phyloP scores from a whole-genome alignment of 805 yeast species.

The Candida peoriensis region DNA sequence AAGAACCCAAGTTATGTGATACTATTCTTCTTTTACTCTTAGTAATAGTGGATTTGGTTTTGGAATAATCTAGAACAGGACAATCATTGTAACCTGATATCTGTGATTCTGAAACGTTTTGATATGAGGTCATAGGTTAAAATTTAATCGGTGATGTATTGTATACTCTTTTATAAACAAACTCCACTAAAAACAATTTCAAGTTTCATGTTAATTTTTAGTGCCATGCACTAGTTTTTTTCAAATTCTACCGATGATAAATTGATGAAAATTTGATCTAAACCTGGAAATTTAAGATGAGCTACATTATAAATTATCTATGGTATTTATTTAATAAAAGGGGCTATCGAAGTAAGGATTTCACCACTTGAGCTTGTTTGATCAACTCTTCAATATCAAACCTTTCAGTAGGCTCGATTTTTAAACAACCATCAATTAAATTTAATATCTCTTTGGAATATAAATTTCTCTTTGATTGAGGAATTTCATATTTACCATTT shows the following conservation, averaged over 20 bases:
- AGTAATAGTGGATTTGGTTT: neutral
- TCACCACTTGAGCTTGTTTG: no score
- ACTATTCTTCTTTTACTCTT: slow-evolving; percentile 4
- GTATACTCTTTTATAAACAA: no score
- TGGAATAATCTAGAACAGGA: slow-evolving; percentile 24
- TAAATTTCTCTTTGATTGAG: slow-evolving; percentile 19
- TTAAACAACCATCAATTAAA: slow-evolving; percentile 56
- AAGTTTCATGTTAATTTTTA: no score
- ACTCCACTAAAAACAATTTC: no score
- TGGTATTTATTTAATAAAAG: no score
- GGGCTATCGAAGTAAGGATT: no score
- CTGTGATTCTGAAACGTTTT: slow-evolving; percentile 35
- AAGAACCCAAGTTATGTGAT: slow-evolving; percentile 1
- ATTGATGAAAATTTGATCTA: no score
- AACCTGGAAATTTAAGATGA: no score
- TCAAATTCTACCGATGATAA: no score
- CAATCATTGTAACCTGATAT: slow-evolving; percentile 42
- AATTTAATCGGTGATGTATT: no score
- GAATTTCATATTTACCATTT: slow-evolving; percentile 40
- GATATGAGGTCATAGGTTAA: slow-evolving; percentile 23
- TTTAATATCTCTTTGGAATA: slow-evolving; percentile 54
- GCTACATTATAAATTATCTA: no score
- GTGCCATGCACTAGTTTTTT: no score
- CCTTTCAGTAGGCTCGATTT: slow-evolving; percentile 53
- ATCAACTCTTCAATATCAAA: slow-evolving; percentile 65